Conservation (phyloP, 768 basidiomycete species). For the Tulasnella sp. region DNA sequence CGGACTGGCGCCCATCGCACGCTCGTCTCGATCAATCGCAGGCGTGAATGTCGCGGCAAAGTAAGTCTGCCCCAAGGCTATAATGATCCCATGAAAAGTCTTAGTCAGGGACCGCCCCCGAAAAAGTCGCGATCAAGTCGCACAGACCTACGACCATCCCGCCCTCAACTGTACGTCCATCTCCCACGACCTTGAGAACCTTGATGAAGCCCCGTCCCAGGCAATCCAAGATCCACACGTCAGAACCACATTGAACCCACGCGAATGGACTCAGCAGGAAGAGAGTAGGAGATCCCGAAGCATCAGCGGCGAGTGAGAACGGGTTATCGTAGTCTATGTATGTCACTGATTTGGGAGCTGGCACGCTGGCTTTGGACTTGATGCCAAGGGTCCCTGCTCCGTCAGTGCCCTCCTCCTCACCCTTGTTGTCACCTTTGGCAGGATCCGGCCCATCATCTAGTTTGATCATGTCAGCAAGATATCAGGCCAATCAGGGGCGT, state of each 20-base stretch:
- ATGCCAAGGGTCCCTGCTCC: no score
- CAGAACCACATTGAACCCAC: slow-evolving; percentile 72
- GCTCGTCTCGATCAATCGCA: slow-evolving; percentile 20
- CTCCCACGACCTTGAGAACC: slow-evolving; percentile 30
- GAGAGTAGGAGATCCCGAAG: slow-evolving; percentile 42
- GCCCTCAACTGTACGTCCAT: background rate
- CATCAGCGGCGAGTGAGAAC: slow-evolving; percentile 37
- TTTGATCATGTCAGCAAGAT: no score
- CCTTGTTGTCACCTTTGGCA: no score
- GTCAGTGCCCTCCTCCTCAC: no score
- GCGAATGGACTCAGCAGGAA: slow-evolving; percentile 43
- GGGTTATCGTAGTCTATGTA: slow-evolving; percentile 72
- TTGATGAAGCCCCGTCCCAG: slow-evolving; percentile 59
- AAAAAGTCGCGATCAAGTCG: slow-evolving; percentile 29
- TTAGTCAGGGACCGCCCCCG: background rate
- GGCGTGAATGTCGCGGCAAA: slow-evolving; percentile 49
- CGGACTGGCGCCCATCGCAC: slow-evolving; percentile 19
- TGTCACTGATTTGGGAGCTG: slow-evolving; percentile 49
- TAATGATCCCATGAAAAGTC: background rate
- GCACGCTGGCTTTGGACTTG: slow-evolving; percentile 25
- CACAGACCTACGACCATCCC: no score
- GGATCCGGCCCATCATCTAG: no score
- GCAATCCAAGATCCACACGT: slow-evolving; percentile 63
- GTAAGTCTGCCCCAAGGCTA: slow-evolving; percentile 21
- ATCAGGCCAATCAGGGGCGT: no score